These are phyloP conservation scores for Trametes villosa DNA, from an alignment of 768 basidiomycete species.

Conservation along the genomic window DNA sequence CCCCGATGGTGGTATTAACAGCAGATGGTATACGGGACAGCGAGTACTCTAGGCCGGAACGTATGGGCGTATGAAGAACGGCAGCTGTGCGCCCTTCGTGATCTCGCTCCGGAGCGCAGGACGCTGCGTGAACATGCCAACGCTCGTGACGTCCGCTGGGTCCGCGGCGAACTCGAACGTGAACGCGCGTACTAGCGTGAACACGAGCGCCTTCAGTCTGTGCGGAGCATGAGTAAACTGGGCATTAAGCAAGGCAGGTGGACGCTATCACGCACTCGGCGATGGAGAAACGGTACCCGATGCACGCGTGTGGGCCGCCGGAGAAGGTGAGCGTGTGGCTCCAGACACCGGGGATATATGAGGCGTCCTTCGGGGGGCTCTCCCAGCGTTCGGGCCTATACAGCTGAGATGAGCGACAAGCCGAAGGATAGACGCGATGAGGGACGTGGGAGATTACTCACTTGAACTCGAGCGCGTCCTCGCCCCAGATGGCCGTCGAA, in stretches of 20 bases:
- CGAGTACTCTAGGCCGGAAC: neutral
- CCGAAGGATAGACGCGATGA: neutral
- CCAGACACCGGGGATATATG: constrained; percentile 60
- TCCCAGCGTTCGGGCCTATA: constrained; percentile 66
- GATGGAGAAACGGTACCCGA: constrained; percentile 67
- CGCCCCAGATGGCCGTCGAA: constrained; percentile 59
- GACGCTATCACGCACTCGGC: constrained; percentile 50
- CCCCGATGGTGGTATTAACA: too few species aligned
- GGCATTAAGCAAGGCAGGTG: neutral
- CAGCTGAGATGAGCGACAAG: neutral
- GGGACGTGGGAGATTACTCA: too few species aligned
- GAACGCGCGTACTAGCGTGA: constrained; percentile 36
- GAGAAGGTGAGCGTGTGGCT: constrained; percentile 62
- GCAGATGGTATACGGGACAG: neutral
- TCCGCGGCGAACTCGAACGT: constrained; percentile 35
- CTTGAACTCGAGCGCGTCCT: constrained; percentile 64
- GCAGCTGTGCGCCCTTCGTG: constrained; percentile 28
- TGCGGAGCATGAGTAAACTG: neutral
- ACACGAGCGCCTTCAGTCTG: constrained; percentile 38
- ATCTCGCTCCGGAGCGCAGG: constrained; percentile 24
- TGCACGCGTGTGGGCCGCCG: constrained; percentile 67
- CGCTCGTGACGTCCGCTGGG: constrained; percentile 24
- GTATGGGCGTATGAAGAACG: constrained; percentile 24
- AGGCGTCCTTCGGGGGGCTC: constrained; percentile 45
- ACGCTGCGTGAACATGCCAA: constrained; percentile 26